Evolutionary conservation across 2,329 filamentous ascomycete species (phyloP).

Genomic region (Coniella vitis): DNA sequence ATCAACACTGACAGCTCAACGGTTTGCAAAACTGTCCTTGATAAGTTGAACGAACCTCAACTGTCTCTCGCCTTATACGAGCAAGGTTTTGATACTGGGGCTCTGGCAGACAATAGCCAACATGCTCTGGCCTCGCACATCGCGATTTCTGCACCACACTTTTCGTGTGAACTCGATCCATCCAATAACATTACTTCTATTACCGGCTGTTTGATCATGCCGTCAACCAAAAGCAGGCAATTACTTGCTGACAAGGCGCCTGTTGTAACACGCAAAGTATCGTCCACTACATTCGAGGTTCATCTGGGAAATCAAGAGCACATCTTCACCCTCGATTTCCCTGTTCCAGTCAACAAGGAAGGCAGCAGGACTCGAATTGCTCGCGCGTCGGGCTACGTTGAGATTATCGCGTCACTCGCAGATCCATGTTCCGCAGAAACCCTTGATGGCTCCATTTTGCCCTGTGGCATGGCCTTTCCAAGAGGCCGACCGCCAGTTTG

Average conservation of each 20-base stretch:
- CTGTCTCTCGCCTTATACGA: constrained; percentile 30
- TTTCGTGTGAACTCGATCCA: constrained; percentile 26
- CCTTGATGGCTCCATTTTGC: constrained; percentile 31
- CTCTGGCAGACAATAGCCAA: constrained; percentile 21
- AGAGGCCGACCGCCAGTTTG: constrained; percentile 25
- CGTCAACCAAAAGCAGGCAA: constrained; percentile 26
- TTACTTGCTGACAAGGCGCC: constrained; percentile 31
- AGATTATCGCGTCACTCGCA: constrained; percentile 33
- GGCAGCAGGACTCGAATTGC: constrained; percentile 34
- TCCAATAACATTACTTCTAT: constrained; percentile 28
- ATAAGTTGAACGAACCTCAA: constrained; percentile 28
- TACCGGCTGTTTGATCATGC: constrained; percentile 34
- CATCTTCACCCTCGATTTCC: constrained; percentile 31
- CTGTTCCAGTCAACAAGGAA: constrained; percentile 30
- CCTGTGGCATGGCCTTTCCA: constrained; percentile 23
- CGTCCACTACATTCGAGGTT: constrained; percentile 35
- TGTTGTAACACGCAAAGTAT: constrained; percentile 30
- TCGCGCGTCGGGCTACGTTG: constrained; percentile 37
- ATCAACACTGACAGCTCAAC: constrained; percentile 29
- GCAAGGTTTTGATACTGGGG: constrained; percentile 27
- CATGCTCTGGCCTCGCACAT: no score
- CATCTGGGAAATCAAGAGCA: constrained; percentile 28
- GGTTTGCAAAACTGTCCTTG: constrained; percentile 25
- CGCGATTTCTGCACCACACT: constrained; percentile 10
- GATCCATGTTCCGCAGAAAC: constrained; percentile 19